Percentiles rank a stretch among this genome's conserved stretches.
Conservation (phyloP, 441 rosid genomes). For the Syzygium malaccense region DNA sequence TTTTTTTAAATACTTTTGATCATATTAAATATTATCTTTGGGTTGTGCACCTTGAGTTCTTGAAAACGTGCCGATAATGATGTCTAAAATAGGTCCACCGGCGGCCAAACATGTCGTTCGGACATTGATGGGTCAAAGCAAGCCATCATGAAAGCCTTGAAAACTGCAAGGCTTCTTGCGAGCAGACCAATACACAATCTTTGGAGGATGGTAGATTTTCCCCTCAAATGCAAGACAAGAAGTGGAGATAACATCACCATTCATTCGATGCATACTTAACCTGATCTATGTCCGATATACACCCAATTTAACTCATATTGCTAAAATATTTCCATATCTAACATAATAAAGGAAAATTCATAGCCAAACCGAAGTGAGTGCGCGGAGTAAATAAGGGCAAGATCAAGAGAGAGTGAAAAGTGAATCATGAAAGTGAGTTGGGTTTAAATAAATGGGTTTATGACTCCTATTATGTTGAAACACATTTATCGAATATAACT, state of each 20-base stretch:
- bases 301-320: rapidly evolving
- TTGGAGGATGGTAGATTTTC: not conserved
- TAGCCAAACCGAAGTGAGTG: too few species aligned
- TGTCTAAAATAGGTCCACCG: not conserved
- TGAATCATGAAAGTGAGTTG: too few species aligned
- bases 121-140: not conserved
- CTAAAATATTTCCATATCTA: too few species aligned
- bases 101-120: not conserved
- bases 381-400: too few species aligned
- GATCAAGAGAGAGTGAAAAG: too few species aligned
- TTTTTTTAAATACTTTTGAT: too few species aligned
- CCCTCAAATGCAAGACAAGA: not conserved
- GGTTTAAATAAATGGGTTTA: too few species aligned
- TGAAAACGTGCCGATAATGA: not conserved
- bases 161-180: not conserved
- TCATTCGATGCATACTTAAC: not conserved
- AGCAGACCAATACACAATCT: not conserved
- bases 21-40: not conserved
- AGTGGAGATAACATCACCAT: not conserved
- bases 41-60: not conserved
- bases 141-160: not conserved
- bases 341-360: too few species aligned
- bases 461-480: too few species aligned
- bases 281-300: too few species aligned
- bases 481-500: too few species aligned